Base-by-base conservation (phyloP, 129 eudicot genomes). In the Escallonia rubra region DNA sequence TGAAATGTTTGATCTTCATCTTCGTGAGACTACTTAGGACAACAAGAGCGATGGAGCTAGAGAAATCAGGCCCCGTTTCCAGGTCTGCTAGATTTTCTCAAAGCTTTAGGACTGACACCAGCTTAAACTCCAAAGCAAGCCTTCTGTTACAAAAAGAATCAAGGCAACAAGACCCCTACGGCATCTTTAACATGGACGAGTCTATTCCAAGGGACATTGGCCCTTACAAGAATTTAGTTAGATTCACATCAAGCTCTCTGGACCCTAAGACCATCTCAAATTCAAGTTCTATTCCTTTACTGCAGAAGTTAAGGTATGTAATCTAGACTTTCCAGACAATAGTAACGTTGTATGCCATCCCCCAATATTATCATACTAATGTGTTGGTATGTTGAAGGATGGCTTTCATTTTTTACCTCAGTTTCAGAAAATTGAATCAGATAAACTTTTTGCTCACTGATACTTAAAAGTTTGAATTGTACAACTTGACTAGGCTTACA, bases 161-260 rank as follows among this genome's bases (percentile, higher is more conserved):
- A 15, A 74, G 89, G 56, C 98, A 93, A 46, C 96, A 88, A 76
- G 96, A 93, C 67, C 98, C 96, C 2, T 93, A 93, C 41, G 88
- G 88, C 43, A 86, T 93, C 47, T 93, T 93, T 53, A 71, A 89
- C 62, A 71, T 77, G n/a, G 98, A 89, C 74, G 96, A 81, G 51
- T 87, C 98, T 2, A 75, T 89, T 55, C 90, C 95, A 40, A 89
- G 98, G 64, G 96, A 93, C 76, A 89, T 93, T 80, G 98, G 98
- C 2, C 89, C 90, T 73, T 93, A 89, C 74, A 93, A 93, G 83
- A 89, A 89, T 79, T 82, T 93, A 88, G 92, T 89, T 63, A 77
- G 84, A 70, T 93, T 93, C 74, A 78, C 92, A 51, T 84, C 96
- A 38, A 82, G 72, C 56, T 89, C 89, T 16, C 69, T 93, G 76